Percentiles rank a stretch among this genome's conserved stretches.
Conservation (phyloP, 73 alveolate genomes). For the Urostyla sp. region DNA sequence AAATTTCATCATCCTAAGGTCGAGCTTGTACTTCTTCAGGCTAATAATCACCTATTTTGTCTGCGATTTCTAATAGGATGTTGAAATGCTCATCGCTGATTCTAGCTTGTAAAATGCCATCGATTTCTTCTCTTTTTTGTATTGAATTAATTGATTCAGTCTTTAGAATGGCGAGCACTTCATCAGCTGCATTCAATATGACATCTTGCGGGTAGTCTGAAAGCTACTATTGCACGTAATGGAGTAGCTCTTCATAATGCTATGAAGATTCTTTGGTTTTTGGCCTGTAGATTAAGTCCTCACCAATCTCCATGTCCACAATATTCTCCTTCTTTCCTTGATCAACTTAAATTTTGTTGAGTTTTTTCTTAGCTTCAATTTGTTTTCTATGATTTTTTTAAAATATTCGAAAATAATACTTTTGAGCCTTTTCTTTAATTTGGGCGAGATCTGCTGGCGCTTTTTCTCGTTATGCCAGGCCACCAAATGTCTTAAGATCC, state of each 20-base stretch:
- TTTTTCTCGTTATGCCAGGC: conserved; percentile 85
- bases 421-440: conserved; percentile 64
- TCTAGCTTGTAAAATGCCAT: conserved; percentile 78
- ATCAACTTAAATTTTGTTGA: conserved; percentile 29
- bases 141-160: conserved; percentile 78
- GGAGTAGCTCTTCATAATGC: conserved; percentile 81
- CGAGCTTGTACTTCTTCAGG: conserved; percentile 64
- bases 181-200: conserved; percentile 88
- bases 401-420: neutral
- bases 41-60: conserved; percentile 83
- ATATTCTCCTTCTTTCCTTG: conserved; percentile 54
- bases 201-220: conserved; percentile 86
- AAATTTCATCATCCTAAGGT: conserved; percentile 51
- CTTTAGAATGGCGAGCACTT: conserved; percentile 86
- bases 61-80: conserved; percentile 72
- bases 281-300: conserved; percentile 85
- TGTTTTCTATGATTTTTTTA: neutral
- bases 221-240: conserved; percentile 79
- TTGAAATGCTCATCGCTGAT: conserved; percentile 79
- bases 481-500: conserved; percentile 89
- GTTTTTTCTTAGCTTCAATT: conserved; percentile 36
- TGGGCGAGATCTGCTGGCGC: conserved; percentile 77
- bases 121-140: conserved; percentile 85
- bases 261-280: conserved; percentile 93
- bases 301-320: conserved; percentile 53